Evolutionary conservation across 1,284 basidiomycete genomes (phyloP).

Genomic region (Rhodotorula sp.): DNA sequence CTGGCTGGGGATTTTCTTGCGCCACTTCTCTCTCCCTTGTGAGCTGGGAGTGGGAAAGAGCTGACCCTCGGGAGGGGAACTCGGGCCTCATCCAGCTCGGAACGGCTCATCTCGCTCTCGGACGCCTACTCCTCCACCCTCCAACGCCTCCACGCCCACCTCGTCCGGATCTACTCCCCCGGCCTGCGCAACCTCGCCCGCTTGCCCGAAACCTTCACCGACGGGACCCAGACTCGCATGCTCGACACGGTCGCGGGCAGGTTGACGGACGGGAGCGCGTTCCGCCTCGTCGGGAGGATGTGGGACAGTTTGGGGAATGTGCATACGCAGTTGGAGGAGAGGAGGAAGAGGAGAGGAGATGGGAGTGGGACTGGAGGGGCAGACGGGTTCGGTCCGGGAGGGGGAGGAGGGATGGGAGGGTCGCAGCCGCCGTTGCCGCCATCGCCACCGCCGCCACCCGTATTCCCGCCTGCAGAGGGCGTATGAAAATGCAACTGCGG

Average conservation of each 20-base stretch:
- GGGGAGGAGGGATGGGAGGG: slow-evolving; percentile 10
- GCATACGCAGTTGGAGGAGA: slow-evolving; percentile 16
- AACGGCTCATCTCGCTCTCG: slow-evolving; percentile 31
- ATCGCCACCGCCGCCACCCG: neutral
- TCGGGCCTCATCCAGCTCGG: slow-evolving; percentile 7
- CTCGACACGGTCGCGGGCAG: slow-evolving; percentile 18
- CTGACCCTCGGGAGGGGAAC: too few relatives aligned
- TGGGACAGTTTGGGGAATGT: slow-evolving; percentile 18
- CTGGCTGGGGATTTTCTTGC: too few relatives aligned
- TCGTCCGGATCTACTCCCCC: slow-evolving; percentile 40
- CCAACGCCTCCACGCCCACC: slow-evolving; percentile 35
- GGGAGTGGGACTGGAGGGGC: neutral
- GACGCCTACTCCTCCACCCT: slow-evolving; percentile 25
- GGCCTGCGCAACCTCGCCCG: slow-evolving; percentile 25
- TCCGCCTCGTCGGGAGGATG: slow-evolving; percentile 24
- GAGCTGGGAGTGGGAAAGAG: neutral
- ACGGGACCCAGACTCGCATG: slow-evolving; percentile 33
- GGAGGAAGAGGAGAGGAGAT: slow-evolving; percentile 9
- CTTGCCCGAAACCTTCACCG: slow-evolving; percentile 30
- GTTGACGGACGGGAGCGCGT: slow-evolving; percentile 37
- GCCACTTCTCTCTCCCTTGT: too few relatives aligned
- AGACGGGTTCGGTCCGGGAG: too few relatives aligned
- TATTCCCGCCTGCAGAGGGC: neutral
- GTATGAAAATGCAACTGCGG: neutral
- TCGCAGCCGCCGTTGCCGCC: slow-evolving; percentile 16